phyloP scores from a whole-genome alignment of 805 yeast species.

The Priceomyces haplophilus region DNA sequence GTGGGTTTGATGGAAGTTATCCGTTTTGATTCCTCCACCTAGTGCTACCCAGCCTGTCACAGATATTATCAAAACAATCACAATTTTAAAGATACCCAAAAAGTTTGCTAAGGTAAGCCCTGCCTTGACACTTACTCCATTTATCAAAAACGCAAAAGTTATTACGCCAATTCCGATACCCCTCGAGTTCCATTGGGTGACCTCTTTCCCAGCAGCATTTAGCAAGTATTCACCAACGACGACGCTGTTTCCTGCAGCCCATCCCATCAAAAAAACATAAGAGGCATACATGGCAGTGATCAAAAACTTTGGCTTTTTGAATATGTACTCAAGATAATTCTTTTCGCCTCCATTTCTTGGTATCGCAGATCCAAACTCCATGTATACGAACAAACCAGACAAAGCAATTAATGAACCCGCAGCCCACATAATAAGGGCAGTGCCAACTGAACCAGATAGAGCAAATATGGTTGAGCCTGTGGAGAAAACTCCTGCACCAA shows the following conservation, averaged over 20 bases:
- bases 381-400: slow-evolving; percentile 57
- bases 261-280: slow-evolving; percentile 71
- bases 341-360: slow-evolving; percentile 87
- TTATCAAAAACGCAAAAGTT: slow-evolving; percentile 64
- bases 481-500: slow-evolving; percentile 73
- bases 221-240: slow-evolving; percentile 77
- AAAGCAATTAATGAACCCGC: slow-evolving; percentile 69
- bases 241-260: slow-evolving; percentile 83
- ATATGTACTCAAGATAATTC: slow-evolving; percentile 72
- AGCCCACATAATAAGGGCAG: slow-evolving; percentile 68
- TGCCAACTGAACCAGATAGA: slow-evolving; percentile 67
- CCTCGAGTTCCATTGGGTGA: slow-evolving; percentile 73
- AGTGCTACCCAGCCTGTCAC: slow-evolving; percentile 83
- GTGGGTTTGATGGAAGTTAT: slow-evolving; percentile 49
- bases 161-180: slow-evolving; percentile 75
- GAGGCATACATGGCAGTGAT: slow-evolving; percentile 63
- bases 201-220: slow-evolving; percentile 66
- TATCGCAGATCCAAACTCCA: slow-evolving; percentile 75
- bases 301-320: slow-evolving; percentile 63
- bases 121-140: slow-evolving; percentile 56
- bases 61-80: slow-evolving; percentile 65
- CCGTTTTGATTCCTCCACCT: slow-evolving; percentile 61
- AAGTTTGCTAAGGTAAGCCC: slow-evolving; percentile 64
- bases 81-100: slow-evolving; percentile 70
- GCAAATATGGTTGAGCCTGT: slow-evolving; percentile 62